Evolutionary conservation across 768 basidiomycete species (phyloP), one percentile per base, ranked within the genome.

Genomic region (Leccinellum albellum): DNA sequence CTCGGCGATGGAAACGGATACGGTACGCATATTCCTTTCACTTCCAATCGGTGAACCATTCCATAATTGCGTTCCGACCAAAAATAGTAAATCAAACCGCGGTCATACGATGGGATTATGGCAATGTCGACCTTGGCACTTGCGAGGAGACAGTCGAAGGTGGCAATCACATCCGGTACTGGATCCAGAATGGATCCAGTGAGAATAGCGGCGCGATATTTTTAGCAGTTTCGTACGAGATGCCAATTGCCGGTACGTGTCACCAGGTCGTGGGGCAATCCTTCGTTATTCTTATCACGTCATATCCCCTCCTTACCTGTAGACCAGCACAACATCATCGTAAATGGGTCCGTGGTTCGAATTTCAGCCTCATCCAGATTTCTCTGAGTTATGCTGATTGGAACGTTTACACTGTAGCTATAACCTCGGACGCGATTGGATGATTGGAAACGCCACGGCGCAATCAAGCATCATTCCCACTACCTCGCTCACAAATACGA

Each of bases 151-250:
- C 91, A 2, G 80, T 95, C 42, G 67, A 89, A 62, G 94, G 94
- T 2, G 94, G 94, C 6, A 82, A 89, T 66, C 94, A 97, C 67
- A 83, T 94, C 67, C 82, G 94, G 40, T 95, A 94, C 70, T 95
- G 92, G 93, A 71, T 78, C 6, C 94, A 95, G 74, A 79, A 90
- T 57, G 92, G 91, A 0, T 59, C 74, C 13, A 28, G 70, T 3
- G 85, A 76, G 6, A 77, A 91, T 64, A 88, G 88, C 56, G 82
- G 87, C 32, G 89, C 89, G 3, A 76, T 88, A 44, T 91, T 91
- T 65, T 76, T 92, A 77, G 91, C 86, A 1, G 72, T 77, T 9
- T 91, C 89, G 1, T 89, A 87, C 64, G 91, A 94, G 71, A 65
- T 78, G 67, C 85, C 89, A 15, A 76, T 87, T 21, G 72, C 80